Percentiles rank a stretch among this genome's conserved stretches.
phyloP scores from a whole-genome alignment of 345 rosid genomes.

The Syzygium aqueum region DNA sequence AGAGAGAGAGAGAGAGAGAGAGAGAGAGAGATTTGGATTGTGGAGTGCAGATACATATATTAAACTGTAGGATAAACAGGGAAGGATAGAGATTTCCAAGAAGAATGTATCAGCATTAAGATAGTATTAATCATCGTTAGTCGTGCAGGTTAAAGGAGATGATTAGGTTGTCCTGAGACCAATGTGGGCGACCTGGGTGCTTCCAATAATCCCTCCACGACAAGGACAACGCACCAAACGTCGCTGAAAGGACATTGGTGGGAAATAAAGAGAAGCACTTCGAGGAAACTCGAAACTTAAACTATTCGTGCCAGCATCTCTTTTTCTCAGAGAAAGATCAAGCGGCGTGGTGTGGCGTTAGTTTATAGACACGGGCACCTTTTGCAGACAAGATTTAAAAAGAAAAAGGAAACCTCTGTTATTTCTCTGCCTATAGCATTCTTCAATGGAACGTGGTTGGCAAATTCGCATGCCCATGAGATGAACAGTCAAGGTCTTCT shows the following conservation, averaged over 20 bases:
- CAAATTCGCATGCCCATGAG: neutral
- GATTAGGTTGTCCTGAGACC: constrained; percentile 24
- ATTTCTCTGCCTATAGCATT: neutral
- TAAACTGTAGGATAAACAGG: neutral
- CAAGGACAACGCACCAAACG: constrained; percentile 40
- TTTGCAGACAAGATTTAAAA: neutral
- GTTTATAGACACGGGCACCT: neutral
- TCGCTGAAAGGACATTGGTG: constrained; percentile 30
- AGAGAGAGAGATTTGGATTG: neutral
- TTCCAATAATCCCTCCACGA: constrained; percentile 29
- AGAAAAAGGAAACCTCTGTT: neutral
- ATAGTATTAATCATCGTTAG: neutral
- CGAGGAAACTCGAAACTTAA: neutral
- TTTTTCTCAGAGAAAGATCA: neutral
- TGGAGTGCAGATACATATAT: neutral
- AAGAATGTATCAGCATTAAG: neutral
- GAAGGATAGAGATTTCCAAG: neutral
- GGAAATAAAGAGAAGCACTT: constrained; percentile 31
- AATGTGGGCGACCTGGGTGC: constrained; percentile 22
- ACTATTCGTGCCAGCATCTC: neutral
- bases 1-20: neutral
- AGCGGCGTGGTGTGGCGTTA: neutral
- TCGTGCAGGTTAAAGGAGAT: neutral
- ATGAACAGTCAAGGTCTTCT: neutral
- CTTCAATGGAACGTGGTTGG: neutral